Conservation (phyloP, 176 grass and related monocot species). For the Puccinellia tenuiflora region DNA sequence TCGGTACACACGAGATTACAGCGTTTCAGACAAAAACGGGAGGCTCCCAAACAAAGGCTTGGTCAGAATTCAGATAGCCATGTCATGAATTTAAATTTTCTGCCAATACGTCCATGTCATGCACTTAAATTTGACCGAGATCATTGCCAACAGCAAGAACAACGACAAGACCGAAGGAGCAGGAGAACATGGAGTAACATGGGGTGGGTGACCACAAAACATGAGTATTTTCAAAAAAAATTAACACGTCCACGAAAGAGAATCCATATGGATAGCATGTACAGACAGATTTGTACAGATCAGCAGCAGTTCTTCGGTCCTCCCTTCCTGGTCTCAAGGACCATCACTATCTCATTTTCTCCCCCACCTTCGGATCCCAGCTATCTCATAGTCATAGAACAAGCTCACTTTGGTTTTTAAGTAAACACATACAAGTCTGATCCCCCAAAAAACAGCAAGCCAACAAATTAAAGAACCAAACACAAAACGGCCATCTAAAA, state of each 20-base stretch:
- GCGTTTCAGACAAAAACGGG: neutral
- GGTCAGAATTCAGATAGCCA: neutral
- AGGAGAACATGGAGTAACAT: conserved; percentile 30
- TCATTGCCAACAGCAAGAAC: neutral
- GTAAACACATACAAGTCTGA: conserved; percentile 52
- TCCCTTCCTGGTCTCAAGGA: conserved; percentile 28
- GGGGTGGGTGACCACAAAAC: conserved; percentile 18
- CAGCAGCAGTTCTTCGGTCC: conserved; percentile 25
- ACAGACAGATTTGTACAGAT: conserved; percentile 63
- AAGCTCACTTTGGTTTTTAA: conserved; percentile 35
- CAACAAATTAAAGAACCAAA: conserved; percentile 69
- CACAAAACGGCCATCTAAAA: conserved; percentile 32
- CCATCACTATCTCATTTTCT: conserved; percentile 25
- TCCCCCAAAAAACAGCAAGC: conserved; percentile 46
- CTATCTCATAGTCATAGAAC: conserved; percentile 42
- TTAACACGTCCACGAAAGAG: conserved; percentile 28
- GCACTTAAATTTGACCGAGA: neutral
- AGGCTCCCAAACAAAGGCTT: neutral
- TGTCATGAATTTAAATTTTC: neutral
- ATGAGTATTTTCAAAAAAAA: neutral
- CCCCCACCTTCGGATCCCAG: conserved; percentile 12
- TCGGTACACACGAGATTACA: neutral
- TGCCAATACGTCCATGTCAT: neutral
- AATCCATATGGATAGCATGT: conserved; percentile 61
- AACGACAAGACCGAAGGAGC: conserved; percentile 20